Evolutionary conservation across 2,329 filamentous ascomycete species (phyloP), one percentile per base, ranked within the genome.

Genomic region (Pseudocercospora vitis): DNA sequence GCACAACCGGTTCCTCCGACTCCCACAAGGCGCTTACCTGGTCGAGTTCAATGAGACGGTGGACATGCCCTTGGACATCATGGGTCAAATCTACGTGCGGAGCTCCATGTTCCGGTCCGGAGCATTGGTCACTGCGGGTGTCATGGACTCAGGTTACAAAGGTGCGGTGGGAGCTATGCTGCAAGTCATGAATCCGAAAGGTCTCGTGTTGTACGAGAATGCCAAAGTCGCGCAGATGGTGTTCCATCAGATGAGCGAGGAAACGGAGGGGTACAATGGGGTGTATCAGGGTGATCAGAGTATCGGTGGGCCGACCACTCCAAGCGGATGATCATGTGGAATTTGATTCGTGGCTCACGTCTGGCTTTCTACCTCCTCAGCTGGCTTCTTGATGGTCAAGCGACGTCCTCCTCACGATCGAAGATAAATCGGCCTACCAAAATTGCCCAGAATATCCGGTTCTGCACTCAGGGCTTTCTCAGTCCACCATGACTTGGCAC

Each of bases 101-200:
- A 70, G 66, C 9, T 76, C 73, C 2, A 61, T 77, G 2, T 77
- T 68, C 55, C 61, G 74, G 2, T 74, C 71, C 9, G 73, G 74
- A 0, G 71, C 68, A 0, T 39, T 62, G 1, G 50, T 76, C 11
- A 58, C 50, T 28, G 71, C 73, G 7, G 74, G 74, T 1, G 72
- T 76, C 2, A 65, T 76, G 40, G 74, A 77, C 57, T 66, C 67
- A 18, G 74, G 74, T 2, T 77, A 76, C 55, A 61, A 71, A 29
- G 75, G 74, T 16, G 69, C 69, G 2, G 49, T 76, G 8, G 73
- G 73, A 0, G 71, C 67, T 16, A 55, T 75, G 58, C 55, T 76
- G 56, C 64, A 74, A 33, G 57, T 62, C 3, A 16, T 49, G n/a
- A 60, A 55, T 54, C 53, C 55, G 12, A 31, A 59, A 14, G 73